phyloP scores from a whole-genome alignment of 2,329 filamentous ascomycete genomes.

The Parafenestella ontariensis region DNA sequence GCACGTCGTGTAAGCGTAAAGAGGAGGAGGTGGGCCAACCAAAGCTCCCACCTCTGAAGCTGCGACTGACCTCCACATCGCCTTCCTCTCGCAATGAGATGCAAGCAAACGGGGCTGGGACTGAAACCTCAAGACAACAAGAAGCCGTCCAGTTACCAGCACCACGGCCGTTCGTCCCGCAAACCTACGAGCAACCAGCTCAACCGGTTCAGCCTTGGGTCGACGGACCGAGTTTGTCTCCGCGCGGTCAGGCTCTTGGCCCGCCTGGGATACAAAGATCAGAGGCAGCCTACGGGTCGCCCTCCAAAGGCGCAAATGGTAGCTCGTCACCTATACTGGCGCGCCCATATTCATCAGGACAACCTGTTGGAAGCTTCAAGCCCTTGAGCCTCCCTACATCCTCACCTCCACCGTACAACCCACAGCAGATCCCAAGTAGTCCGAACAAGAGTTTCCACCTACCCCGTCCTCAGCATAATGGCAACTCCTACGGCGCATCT shows the following conservation, averaged over 20 bases:
- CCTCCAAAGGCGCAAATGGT: constrained; percentile 33
- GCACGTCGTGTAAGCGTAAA: constrained; percentile 75
- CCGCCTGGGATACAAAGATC: constrained; percentile 51
- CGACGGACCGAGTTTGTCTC: constrained; percentile 54
- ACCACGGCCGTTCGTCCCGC: constrained; percentile 14
- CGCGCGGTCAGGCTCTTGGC: constrained; percentile 53
- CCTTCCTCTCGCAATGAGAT: constrained; percentile 37
- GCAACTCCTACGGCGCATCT: constrained; percentile 30
- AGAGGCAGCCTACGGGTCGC: constrained; percentile 46
- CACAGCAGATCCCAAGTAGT: constrained; percentile 30
- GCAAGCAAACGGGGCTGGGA: constrained; percentile 26
- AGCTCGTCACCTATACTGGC: constrained; percentile 36
- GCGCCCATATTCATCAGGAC: constrained; percentile 31
- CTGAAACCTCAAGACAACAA: constrained; percentile 16
- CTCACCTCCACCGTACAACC: constrained; percentile 44
- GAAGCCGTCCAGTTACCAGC: constrained; percentile 32
- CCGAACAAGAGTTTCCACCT: constrained; percentile 36
- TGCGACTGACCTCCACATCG: constrained; percentile 61
- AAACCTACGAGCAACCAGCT: constrained; percentile 26
- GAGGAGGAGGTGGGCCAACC: constrained; percentile 67
- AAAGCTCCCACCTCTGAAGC: constrained; percentile 68
- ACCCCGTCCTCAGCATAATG: constrained; percentile 35
- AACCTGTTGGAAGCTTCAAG: constrained; percentile 18
- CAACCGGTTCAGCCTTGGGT: constrained; percentile 41
- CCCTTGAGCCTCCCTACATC: constrained; percentile 37